phyloP scores from a whole-genome alignment of 208 protist species.

The Leptomonas seymouri region DNA sequence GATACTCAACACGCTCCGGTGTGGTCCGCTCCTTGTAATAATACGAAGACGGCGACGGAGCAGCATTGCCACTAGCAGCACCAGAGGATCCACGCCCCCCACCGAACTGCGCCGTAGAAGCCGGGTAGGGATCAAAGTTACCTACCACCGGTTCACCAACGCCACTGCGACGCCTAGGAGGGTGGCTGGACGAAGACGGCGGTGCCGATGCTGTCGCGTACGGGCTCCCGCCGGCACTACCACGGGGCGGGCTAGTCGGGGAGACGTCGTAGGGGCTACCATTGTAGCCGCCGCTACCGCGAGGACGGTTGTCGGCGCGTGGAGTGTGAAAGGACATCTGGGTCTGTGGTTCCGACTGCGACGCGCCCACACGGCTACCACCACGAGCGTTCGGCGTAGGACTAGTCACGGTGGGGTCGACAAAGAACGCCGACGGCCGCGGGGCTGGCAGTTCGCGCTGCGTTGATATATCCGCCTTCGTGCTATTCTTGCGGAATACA shows the following conservation, averaged over 20 bases:
- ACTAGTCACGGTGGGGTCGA: neutral
- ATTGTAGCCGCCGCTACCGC: slow-evolving; percentile 4
- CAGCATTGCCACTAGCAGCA: neutral
- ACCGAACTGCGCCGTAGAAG: slow-evolving; percentile 12
- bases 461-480: slow-evolving; percentile 72
- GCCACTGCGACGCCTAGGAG: neutral
- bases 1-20: slow-evolving; percentile 61
- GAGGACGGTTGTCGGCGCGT: slow-evolving; percentile 2
- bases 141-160: neutral
- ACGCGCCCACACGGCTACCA: neutral
- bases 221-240: slow-evolving; percentile 14
- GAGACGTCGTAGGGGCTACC: slow-evolving; percentile 15
- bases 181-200: neutral
- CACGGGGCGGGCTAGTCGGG: slow-evolving; percentile 11
- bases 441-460: slow-evolving; percentile 76
- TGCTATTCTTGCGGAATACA: slow-evolving; percentile 78
- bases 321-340: slow-evolving; percentile 19
- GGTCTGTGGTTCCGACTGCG: neutral
- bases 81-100: neutral
- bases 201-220: neutral
- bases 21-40: slow-evolving; percentile 57
- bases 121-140: slow-evolving; percentile 8
- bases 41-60: slow-evolving; percentile 21
- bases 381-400: neutral
- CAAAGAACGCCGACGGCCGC: slow-evolving; percentile 51